phyloP scores from a whole-genome alignment of 2,329 filamentous ascomycete genomes.

The Pseudogymnoascus sp. region DNA sequence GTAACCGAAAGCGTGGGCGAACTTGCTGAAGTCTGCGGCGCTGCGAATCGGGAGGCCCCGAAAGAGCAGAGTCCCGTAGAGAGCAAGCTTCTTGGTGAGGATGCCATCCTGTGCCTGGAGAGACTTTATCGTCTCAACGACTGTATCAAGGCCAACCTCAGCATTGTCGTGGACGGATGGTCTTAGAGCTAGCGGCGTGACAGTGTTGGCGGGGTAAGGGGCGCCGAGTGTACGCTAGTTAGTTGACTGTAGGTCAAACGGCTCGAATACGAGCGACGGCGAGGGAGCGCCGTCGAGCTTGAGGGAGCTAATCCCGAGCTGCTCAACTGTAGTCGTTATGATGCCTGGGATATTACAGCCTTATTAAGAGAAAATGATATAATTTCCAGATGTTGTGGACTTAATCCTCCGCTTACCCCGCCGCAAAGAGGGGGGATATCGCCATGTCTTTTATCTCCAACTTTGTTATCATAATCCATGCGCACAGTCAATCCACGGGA shows the following conservation, averaged over 20 bases:
- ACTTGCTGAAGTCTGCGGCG: conserved; percentile 38
- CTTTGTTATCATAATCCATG: conserved; percentile 3
- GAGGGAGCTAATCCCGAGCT: conserved; percentile 12
- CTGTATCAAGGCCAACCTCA: conserved; percentile 26
- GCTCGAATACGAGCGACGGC: conserved; percentile 26
- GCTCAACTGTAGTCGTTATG: conserved; percentile 6
- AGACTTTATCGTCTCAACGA: conserved; percentile 31
- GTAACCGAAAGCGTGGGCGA: conserved; percentile 41
- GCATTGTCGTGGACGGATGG: conserved; percentile 23
- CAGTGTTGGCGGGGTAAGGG: conserved; percentile 31
- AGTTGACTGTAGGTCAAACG: conserved; percentile 32
- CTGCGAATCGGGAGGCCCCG: conserved; percentile 36
- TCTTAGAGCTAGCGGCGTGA: conserved; percentile 33
- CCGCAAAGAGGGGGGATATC: neutral
- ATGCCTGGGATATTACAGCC: neutral
- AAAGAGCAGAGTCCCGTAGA: conserved; percentile 39
- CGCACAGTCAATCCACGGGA: neutral
- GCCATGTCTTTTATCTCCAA: neutral
- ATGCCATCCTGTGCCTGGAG: conserved; percentile 29
- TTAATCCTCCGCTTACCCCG: neutral
- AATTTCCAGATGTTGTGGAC: neutral
- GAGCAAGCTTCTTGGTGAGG: conserved; percentile 34
- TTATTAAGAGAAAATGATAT: neutral
- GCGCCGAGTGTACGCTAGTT: conserved; percentile 34
- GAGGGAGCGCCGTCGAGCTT: conserved; percentile 18